Evolutionary conservation across 805 yeast genomes (phyloP), one percentile per base, ranked within the genome.

Genomic region (Starmerella khaoyaiensis): DNA sequence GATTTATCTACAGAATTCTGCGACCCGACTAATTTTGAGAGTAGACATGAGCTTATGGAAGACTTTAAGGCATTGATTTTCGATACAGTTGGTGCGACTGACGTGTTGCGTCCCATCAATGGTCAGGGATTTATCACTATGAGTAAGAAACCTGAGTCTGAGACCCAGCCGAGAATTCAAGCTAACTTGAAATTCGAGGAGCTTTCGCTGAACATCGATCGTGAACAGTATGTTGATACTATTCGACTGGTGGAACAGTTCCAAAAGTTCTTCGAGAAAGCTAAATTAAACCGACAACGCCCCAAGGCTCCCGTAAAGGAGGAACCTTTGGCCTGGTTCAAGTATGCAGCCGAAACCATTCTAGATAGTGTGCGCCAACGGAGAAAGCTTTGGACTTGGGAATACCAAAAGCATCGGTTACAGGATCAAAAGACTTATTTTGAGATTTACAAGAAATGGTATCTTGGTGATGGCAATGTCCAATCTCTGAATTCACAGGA

Each of bases 361-460:
- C 58, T 72, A 30, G 65, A 73, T 40, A 94, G 84, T 53, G 76
- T 90, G 27, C 94, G 80, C 50, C 90, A 82, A 41, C 72, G 69
- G 50, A 74, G 80, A 53, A 69, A 74, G 48, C 72, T 71, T 50
- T 81, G 94, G 93, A 74, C 83, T 24, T 93, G 98, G 98, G 90
- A 69, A 3, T 71, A 71, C 51, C 72, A 87, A 48, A 69, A 71
- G 33, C 67, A 65, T 33, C 68, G 93, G 51, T 63, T 93, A 45
- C 80, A 80, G 43, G 75, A 79, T 53, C 64, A 95, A 50, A 70
- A 67, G 35, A 58, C 63, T 1, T 90, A 90, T 56, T 67, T 79
- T 14, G 54, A 54, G 11, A 59, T 82, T 0, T 87, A 86, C 82
- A 76, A 72, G 45, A 51, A 60, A 38, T 71, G 74, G 46, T 57